Evolutionary conservation across 1,284 basidiomycete genomes (phyloP), one percentile per base, ranked within the genome.

Genomic region (Ustilago bromivora): DNA sequence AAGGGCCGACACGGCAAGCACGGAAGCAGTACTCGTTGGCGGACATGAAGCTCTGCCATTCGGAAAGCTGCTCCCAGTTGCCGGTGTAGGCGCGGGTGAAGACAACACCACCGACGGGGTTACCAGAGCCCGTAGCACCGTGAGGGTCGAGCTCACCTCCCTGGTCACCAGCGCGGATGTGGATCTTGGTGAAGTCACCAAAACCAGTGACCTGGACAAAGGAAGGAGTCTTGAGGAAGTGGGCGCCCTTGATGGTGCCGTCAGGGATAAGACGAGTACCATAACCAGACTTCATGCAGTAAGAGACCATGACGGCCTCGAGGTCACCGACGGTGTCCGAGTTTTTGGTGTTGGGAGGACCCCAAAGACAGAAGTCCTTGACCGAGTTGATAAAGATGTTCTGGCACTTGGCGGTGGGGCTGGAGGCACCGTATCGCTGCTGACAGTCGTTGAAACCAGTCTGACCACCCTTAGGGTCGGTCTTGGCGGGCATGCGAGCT

Each of bases 191-290:
- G 28, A 87, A 85, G 78, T 87, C 83, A 41, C 86, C 86, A n/a
- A 57, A 57, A 65, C 90, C 92, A 58, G 90, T 91, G 70, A 92
- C 86, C 84, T 93, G 91, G 35, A 93, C 89, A 82, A 90, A 93
- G 83, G 91, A 90, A 23, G 81, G 90, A 4, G 93, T 90, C 84
- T 90, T 88, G 72, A 91, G 88, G 80, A 91, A 91, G 86, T 93
- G 92, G 34, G 91, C 93, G 64, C 91, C 90, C 23, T 88, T 88
- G 84, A 95, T 90, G 32, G 92, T 88, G 38, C 92, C 93, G 70
- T 91, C 89, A 31, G 93, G 94, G 77, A 95, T 93, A 71, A 93
- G 86, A 61, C 92, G 91, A 15, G 91, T 91, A 62, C 63, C 75
- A 66, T 77, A 74, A 34, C 80, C 80, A 8, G 70, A 88, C 88